phyloP scores from a whole-genome alignment of 2,329 filamentous ascomycete genomes.

The Hawksworthiomyces lignivorus region DNA sequence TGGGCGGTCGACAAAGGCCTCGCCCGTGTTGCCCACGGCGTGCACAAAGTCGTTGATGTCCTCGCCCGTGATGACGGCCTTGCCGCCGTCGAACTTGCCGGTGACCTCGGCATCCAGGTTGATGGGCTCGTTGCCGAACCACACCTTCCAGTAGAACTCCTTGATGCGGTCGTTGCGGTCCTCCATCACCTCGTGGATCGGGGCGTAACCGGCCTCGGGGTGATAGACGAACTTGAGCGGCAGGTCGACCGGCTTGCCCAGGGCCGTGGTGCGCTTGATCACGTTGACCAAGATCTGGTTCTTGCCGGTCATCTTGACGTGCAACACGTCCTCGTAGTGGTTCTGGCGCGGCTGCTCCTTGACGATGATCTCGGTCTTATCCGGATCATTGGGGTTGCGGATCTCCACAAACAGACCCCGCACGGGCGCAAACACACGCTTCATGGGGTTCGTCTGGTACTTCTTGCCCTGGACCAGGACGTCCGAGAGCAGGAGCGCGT shows the following conservation, averaged over 20 bases:
- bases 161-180: constrained; percentile 96
- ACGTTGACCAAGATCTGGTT: constrained; percentile 82
- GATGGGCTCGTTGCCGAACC: constrained; percentile 83
- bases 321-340: constrained; percentile 80
- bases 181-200: constrained; percentile 93
- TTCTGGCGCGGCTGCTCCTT: constrained; percentile 81
- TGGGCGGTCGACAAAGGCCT: constrained; percentile 92
- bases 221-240: constrained; percentile 88
- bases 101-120: constrained; percentile 81
- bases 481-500: constrained; percentile 88
- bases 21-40: constrained; percentile 93
- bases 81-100: constrained; percentile 83
- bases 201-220: constrained; percentile 93
- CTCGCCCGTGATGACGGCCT: constrained; percentile 77
- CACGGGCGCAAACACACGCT: constrained; percentile 79
- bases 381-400: constrained; percentile 67
- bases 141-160: constrained; percentile 97
- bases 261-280: constrained; percentile 86
- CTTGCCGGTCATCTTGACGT: constrained; percentile 66
- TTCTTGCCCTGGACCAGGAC: constrained; percentile 92
- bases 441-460: constrained; percentile 95
- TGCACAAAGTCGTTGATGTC: constrained; percentile 99
- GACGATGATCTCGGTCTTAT: constrained; percentile 77
- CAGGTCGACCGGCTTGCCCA: constrained; percentile 73
- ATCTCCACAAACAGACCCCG: constrained; percentile 89